A percentile compares a stretch with the other conserved stretches of the same genome.
phyloP scores from a whole-genome alignment of 805 yeast species.

The Yarrowia yakushimensis region DNA sequence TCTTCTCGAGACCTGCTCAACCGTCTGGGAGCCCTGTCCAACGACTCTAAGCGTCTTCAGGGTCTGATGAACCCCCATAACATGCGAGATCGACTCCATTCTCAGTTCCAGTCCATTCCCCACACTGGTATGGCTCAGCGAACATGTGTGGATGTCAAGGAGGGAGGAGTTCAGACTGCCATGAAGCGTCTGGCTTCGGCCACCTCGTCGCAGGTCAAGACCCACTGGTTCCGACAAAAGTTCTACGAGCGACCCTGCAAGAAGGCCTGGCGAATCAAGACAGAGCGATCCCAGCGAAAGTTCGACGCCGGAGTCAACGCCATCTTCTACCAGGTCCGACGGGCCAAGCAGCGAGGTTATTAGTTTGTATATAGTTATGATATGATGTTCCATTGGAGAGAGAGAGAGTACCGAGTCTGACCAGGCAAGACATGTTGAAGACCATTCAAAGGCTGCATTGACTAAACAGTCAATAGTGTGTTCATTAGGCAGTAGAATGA shows the following conservation, averaged over 20 bases:
- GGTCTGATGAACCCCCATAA: constrained; percentile 17
- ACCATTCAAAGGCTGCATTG: too few species aligned
- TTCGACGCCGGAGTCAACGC: constrained; percentile 15
- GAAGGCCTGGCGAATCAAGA: constrained; percentile 23
- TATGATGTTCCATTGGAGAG: background rate
- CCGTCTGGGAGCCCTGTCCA: constrained; percentile 21
- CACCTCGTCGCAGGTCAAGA: background rate
- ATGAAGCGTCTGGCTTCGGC: background rate
- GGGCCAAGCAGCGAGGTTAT: constrained; percentile 24
- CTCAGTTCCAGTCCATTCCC: constrained; percentile 24
- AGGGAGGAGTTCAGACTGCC: constrained; percentile 9
- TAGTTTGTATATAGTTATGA: constrained; percentile 13
- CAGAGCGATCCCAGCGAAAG: constrained; percentile 25
- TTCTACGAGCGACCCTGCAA: constrained; percentile 19
- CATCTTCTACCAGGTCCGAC: constrained; percentile 21
- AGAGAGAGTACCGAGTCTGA: too few species aligned
- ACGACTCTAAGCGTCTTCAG: constrained; percentile 23
- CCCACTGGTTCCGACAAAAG: constrained; percentile 18
- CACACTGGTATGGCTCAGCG: constrained; percentile 21
- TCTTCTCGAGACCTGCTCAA: constrained; percentile 17
- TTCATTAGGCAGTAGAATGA: too few species aligned
- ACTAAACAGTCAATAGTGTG: too few species aligned
- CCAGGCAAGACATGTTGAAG: too few species aligned
- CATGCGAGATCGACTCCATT: constrained; percentile 1
- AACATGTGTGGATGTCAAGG: constrained; percentile 17